Base-by-base conservation (phyloP, 495 filamentous ascomycete genomes). In the Oidiodendron maius region DNA sequence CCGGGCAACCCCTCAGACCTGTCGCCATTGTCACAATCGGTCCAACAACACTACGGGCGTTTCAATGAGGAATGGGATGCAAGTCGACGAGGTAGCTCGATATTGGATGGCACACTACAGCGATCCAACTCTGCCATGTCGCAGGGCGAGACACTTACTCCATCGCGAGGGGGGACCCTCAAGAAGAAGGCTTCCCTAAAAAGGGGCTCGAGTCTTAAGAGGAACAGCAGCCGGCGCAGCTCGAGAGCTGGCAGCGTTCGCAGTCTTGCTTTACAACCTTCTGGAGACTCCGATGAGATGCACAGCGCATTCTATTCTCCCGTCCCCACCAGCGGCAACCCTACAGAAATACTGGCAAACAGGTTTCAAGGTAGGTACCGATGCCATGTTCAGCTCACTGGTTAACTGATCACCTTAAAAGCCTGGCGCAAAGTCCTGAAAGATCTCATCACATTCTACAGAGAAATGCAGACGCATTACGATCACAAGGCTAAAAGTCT, bases 381-480 rank as follows among this genome's bases (percentile, higher is more conserved):
- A 30, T 30, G 23, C 32, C 30, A 11, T 38, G 15, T 23, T 38
- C 17, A 47, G n/a, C 17, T 18, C 16, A 37, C 4, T 46, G 30
- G 35, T 15, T 42, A 22, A 48, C 44, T 10, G 4, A 24, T 12
- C 8, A 13, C 40, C 26, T 3, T 1, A 11, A 44, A 40, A 96
- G 93, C 87, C 43, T 98, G 93, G 93, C 78, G 93, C 30, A 95
- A 95, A 72, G 75, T 95, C 11, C 76, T 98, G 24, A 98, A 98
- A 64, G 91, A 96, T 57, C 72, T 96, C 32, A 96, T 96, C 53
- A 73, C 87, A 23, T 98, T 95, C 64, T 97, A 95, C 65, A 82
- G 89, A 54, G 93, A 98, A 67, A 78, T 97, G 17, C 89, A 96
- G 65, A 78, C 80, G 41, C 87, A 89, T 24, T 95, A 97, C 65